phyloP scores from a whole-genome alignment of 257 asterid genomes.

The Solanum dulcamara region DNA sequence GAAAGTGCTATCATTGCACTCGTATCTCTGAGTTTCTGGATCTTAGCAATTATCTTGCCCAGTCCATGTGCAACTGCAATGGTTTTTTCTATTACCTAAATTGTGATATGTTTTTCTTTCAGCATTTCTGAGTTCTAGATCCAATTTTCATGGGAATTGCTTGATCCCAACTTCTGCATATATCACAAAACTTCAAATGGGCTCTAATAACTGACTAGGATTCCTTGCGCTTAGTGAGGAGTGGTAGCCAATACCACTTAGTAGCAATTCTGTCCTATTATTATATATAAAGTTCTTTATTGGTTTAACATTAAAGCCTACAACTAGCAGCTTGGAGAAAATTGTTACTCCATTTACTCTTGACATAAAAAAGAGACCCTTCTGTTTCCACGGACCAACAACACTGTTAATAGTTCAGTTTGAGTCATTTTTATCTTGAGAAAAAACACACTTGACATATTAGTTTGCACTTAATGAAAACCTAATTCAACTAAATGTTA shows the following conservation, averaged over 20 bases:
- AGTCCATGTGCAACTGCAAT: not conserved
- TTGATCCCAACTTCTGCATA: not conserved
- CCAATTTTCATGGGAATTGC: not conserved
- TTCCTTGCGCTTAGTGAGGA: conserved; percentile 12
- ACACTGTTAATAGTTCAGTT: not conserved
- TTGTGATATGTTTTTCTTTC: not conserved
- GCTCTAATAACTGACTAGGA: too few species aligned
- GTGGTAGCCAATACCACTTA: too few species aligned
- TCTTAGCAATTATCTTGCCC: not conserved
- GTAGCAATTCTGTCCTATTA: not conserved
- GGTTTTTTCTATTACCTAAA: not conserved
- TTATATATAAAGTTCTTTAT: not conserved
- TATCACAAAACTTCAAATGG: not conserved
- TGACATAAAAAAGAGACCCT: not conserved
- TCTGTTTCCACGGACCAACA: not conserved
- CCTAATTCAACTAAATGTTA: too few species aligned
- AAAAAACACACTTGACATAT: not conserved
- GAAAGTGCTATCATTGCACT: not conserved
- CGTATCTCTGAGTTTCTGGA: not conserved
- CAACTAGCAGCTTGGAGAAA: not conserved
- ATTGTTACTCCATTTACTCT: not conserved
- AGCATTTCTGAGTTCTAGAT: not conserved
- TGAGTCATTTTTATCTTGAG: not conserved
- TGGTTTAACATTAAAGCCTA: not conserved
- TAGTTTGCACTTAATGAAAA: not conserved